Conservation (phyloP, 352 stramenopile species). For the Pythium aquatile region DNA sequence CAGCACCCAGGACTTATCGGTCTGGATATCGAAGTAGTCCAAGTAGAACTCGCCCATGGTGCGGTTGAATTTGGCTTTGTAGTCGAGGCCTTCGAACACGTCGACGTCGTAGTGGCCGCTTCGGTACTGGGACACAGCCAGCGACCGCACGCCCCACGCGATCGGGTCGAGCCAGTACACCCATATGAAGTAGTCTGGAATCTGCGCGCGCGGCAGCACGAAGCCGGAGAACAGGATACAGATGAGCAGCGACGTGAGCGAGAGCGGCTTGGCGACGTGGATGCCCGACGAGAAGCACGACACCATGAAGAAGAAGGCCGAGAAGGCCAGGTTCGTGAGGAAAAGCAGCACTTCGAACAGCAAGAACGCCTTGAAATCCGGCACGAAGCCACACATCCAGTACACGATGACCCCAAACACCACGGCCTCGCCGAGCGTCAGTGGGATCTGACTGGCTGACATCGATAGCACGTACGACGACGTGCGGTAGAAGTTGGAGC, state of each 20-base stretch:
- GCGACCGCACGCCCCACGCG: not conserved
- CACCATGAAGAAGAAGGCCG: no score
- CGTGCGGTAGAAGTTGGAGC: conserved; percentile 12
- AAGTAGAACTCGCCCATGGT: conserved; percentile 3
- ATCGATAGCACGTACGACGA: conserved; percentile 42
- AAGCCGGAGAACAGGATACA: conserved; percentile 13
- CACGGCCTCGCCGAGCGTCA: no score
- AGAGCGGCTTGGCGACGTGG: no score
- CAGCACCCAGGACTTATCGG: not conserved
- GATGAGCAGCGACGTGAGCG: no score
- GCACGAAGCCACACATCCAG: no score
- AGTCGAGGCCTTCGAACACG: not conserved
- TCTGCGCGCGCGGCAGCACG: not conserved
- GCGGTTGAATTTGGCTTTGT: not conserved
- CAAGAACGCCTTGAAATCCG: no score
- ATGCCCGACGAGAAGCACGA: no score
- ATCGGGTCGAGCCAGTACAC: not conserved
- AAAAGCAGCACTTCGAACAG: conserved; percentile 51
- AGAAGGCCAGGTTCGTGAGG: no score
- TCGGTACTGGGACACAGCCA: not conserved
- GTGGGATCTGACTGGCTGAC: no score
- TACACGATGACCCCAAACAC: no score
- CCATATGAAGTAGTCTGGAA: not conserved
- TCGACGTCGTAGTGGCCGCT: not conserved
- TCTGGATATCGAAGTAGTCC: conserved; percentile 32